phyloP scores from a whole-genome alignment of 192 early-diverging fungal genomes.

The Powellomyces hirtus region DNA sequence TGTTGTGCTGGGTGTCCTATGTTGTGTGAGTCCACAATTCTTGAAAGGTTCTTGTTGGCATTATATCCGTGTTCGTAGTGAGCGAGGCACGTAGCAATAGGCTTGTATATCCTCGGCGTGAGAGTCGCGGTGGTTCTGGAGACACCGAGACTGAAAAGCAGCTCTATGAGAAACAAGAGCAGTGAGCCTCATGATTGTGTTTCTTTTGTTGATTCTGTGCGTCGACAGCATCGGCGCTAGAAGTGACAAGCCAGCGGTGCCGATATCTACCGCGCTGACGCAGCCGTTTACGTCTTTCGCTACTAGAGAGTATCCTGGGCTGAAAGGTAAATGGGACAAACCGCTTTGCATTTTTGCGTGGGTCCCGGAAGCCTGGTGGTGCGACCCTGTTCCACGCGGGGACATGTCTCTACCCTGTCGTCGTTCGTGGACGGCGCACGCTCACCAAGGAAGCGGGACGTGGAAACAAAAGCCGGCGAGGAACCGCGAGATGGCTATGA shows the following conservation, averaged over 20 bases:
- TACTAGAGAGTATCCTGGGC: slow-evolving; percentile 22
- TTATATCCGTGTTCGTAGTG: no score
- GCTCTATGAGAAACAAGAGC: no score
- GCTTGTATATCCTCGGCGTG: no score
- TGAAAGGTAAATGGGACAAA: slow-evolving; percentile 14
- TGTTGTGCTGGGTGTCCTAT: neutral
- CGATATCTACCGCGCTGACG: slow-evolving; percentile 6
- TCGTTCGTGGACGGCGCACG: neutral
- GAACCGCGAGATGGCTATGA: no score
- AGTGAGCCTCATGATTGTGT: no score
- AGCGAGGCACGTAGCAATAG: no score
- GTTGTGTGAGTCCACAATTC: neutral
- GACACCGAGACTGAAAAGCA: no score
- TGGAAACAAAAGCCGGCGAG: no score
- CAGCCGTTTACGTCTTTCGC: slow-evolving; percentile 3
- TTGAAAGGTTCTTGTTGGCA: neutral
- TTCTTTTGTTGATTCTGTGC: neutral
- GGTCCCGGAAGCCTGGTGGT: neutral
- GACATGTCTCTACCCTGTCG: neutral
- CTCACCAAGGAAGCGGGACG: no score
- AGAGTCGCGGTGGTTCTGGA: no score
- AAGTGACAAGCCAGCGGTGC: neutral
- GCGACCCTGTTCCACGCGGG: neutral
- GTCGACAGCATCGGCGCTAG: neutral
- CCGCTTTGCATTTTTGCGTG: neutral